Conservation (phyloP, 495 filamentous ascomycete genomes). For the Ascobolus immersus region DNA sequence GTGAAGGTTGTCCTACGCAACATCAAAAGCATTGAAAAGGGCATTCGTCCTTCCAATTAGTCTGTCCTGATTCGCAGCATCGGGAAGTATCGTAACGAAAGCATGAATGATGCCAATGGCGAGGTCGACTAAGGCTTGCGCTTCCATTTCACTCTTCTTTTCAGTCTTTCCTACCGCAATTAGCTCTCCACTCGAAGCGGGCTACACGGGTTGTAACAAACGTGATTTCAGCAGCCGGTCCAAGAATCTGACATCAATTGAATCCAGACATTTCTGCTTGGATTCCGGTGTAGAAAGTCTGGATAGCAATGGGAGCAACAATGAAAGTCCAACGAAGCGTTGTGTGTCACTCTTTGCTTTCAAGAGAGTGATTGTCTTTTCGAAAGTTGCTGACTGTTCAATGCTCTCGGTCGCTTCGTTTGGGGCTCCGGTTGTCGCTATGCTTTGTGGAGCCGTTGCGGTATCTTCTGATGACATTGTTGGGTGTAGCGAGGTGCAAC, state of each 20-base stretch:
- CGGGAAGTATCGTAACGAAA: conserved; percentile 28
- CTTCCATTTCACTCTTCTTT: conserved; percentile 18
- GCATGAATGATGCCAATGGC: conserved; percentile 34
- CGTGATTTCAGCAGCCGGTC: conserved; percentile 32
- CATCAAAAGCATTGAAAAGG: conserved; percentile 23
- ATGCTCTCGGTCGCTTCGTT: background rate
- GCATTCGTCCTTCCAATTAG: conserved; percentile 25
- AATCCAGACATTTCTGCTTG: conserved; percentile 24
- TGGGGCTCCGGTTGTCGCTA: background rate
- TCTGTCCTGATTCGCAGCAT: conserved; percentile 19
- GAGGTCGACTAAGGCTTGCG: conserved; percentile 33
- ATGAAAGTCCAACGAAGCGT: conserved; percentile 37
- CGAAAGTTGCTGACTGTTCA: conserved; percentile 7
- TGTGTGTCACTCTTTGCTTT: conserved; percentile 34
- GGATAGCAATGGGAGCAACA: conserved; percentile 36
- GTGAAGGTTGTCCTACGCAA: conserved; percentile 21
- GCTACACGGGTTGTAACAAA: background rate
- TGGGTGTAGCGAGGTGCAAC: background rate
- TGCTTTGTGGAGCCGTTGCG: background rate
- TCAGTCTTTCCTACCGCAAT: conserved; percentile 15
- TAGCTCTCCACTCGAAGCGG: background rate
- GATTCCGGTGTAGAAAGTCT: conserved; percentile 20
- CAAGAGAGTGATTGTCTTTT: conserved; percentile 19
- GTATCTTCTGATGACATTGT: background rate
- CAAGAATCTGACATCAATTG: conserved; percentile 31